phyloP scores from a whole-genome alignment of 352 stramenopile genomes.

The Pythium myriotylum region DNA sequence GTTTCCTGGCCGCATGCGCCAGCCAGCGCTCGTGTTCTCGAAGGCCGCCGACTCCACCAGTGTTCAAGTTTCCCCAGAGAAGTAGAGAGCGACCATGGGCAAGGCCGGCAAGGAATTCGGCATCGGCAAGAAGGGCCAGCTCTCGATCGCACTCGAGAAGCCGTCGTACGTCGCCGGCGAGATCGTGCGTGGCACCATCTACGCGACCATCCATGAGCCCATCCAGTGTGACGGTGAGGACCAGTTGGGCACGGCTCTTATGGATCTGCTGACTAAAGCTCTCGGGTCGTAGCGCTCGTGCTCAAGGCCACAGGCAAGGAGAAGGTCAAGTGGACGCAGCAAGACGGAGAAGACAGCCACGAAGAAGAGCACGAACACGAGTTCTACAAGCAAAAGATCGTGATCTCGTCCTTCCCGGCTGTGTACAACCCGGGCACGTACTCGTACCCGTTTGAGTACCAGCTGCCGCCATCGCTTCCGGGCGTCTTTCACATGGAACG shows the following conservation, averaged over 20 bases:
- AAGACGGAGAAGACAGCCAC: constrained; percentile 35
- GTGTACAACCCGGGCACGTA: constrained; percentile 49
- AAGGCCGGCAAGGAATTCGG: constrained; percentile 45
- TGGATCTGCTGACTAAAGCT: not conserved
- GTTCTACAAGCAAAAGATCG: constrained; percentile 77
- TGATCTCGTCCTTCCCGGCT: constrained; percentile 46
- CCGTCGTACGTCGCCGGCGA: constrained; percentile 64
- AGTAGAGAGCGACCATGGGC: constrained; percentile 16
- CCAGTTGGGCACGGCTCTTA: not conserved
- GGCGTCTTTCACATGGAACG: constrained; percentile 53
- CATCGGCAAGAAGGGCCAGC: constrained; percentile 64
- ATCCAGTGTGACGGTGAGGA: constrained; percentile 65
- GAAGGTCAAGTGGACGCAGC: constrained; percentile 57
- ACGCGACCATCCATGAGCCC: constrained; percentile 54
- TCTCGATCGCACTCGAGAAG: constrained; percentile 62
- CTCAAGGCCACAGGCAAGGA: constrained; percentile 74
- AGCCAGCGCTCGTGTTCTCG: not conserved
- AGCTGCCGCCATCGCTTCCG: constrained; percentile 50
- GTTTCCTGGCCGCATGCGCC: not conserved
- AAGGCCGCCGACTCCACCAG: not conserved
- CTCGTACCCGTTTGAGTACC: constrained; percentile 72
- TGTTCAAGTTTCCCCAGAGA: not conserved
- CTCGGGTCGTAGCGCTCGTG: constrained; percentile 42
- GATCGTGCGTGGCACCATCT: constrained; percentile 63
- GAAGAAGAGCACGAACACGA: constrained; percentile 46